Percentiles rank a stretch among this genome's conserved stretches.
These are phyloP conservation scores for Neonectria neomacrospora DNA, from an alignment of 2,329 filamentous ascomycete genomes.

Conservation along the genomic window DNA sequence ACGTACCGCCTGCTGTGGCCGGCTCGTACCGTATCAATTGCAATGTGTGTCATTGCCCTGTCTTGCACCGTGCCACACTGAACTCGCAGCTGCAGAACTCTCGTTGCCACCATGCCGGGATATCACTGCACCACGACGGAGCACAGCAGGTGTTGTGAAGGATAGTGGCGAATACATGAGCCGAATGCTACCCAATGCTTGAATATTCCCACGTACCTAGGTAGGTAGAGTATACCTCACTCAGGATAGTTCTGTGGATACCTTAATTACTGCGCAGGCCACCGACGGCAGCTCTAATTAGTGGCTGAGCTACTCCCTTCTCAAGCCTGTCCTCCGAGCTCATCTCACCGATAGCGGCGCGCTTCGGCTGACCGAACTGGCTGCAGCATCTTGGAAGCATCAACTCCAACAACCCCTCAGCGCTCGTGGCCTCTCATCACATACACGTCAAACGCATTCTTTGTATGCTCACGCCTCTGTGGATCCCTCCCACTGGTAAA, in stretches of 20 bases:
- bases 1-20: constrained; percentile 30
- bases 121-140: not conserved
- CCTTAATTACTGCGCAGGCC: not conserved
- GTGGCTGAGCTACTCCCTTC: not conserved
- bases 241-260: not conserved
- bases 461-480: not conserved
- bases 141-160: not conserved
- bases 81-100: constrained; percentile 1
- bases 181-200: not conserved
- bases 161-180: constrained; percentile 1
- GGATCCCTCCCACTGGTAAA: not conserved
- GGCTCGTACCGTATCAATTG: not conserved
- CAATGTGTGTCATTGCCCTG: not conserved
- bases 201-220: not conserved
- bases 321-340: not conserved
- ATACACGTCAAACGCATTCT: not conserved
- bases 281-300: not conserved
- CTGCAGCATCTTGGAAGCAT: not conserved
- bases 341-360: constrained; percentile 26
- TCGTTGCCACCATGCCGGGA: constrained; percentile 1
- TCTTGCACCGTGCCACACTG: not conserved
- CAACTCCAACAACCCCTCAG: constrained; percentile 3
- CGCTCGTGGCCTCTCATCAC: not conserved
- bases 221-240: too few species aligned
- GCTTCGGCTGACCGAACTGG: not conserved